Conservation (phyloP, 2,329 filamentous ascomycete genomes). For the Pezicula radicicola region DNA sequence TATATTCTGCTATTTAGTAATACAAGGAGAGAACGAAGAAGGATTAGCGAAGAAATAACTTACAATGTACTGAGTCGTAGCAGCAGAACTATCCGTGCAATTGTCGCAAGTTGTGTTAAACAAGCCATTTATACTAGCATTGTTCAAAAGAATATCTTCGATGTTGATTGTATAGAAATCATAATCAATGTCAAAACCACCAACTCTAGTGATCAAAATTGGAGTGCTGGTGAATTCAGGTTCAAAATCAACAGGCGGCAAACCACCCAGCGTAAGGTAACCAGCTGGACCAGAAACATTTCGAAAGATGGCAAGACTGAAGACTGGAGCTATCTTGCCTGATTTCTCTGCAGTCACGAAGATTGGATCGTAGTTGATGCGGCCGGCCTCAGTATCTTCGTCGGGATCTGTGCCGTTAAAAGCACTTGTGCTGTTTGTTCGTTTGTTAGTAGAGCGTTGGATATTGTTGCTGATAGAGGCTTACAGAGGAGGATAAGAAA, state of each 20-base stretch:
- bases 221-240: constrained; percentile 13
- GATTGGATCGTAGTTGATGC: constrained; percentile 40
- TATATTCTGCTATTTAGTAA: too few relatives aligned
- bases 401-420: constrained; percentile 25
- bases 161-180: too few relatives aligned
- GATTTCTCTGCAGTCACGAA: constrained; percentile 44
- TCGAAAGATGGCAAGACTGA: constrained; percentile 44
- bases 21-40: too few relatives aligned
- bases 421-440: constrained; percentile 20
- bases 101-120: too few relatives aligned
- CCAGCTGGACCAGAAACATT: constrained; percentile 31
- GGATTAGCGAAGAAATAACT: too few relatives aligned
- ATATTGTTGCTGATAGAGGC: background rate
- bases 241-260: constrained; percentile 37
- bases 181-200: too few relatives aligned
- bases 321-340: constrained; percentile 39
- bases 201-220: constrained; percentile 5
- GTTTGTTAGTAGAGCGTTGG: background rate
- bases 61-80: too few relatives aligned
- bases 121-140: too few relatives aligned
- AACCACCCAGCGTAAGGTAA: constrained; percentile 44
- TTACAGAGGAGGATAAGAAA: constrained; percentile 42
- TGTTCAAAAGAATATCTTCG: too few relatives aligned
- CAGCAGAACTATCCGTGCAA: too few relatives aligned
- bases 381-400: constrained; percentile 23